phyloP scores from a whole-genome alignment of 2,329 filamentous ascomycete species.

The Scolecobasidium constrictum region DNA sequence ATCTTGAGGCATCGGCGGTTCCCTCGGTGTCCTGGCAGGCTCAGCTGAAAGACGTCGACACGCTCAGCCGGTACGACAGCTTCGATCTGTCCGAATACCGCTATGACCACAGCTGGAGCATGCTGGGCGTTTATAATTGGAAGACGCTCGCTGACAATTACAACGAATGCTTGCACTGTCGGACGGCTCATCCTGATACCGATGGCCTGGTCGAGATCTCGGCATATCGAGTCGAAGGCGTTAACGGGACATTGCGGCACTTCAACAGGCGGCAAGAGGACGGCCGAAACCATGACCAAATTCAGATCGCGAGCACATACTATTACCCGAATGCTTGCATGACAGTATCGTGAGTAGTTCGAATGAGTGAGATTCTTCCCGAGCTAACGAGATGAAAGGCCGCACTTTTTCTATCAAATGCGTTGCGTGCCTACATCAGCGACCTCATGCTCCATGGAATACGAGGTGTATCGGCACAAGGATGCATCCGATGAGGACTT shows the following conservation, averaged over 20 bases:
- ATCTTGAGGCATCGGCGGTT: conserved; percentile 39
- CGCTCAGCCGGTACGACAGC: conserved; percentile 8
- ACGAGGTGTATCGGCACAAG: conserved; percentile 54
- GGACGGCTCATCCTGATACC: conserved; percentile 48
- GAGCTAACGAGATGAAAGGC: no score
- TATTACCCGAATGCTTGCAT: no score
- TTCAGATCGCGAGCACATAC: no score
- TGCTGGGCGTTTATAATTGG: conserved; percentile 49
- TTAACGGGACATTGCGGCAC: conserved; percentile 22
- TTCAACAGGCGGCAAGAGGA: conserved; percentile 19
- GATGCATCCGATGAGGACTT: conserved; percentile 49
- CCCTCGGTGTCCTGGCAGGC: conserved; percentile 42
- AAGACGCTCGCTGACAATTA: conserved; percentile 53
- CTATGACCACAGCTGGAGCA: conserved; percentile 48
- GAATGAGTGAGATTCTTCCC: no score
- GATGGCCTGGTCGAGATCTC: conserved; percentile 45
- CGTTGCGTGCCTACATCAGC: no score
- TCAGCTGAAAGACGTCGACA: conserved; percentile 39
- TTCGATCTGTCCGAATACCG: conserved; percentile 30
- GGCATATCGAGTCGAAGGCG: conserved; percentile 33
- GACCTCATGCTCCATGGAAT: conserved; percentile 43
- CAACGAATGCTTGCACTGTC: conserved; percentile 56
- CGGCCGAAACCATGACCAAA: no score
- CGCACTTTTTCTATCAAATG: no score
- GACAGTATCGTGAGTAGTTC: no score